Base-by-base conservation (phyloP, 441 rosid species). In the Monsonia emarginata region DNA sequence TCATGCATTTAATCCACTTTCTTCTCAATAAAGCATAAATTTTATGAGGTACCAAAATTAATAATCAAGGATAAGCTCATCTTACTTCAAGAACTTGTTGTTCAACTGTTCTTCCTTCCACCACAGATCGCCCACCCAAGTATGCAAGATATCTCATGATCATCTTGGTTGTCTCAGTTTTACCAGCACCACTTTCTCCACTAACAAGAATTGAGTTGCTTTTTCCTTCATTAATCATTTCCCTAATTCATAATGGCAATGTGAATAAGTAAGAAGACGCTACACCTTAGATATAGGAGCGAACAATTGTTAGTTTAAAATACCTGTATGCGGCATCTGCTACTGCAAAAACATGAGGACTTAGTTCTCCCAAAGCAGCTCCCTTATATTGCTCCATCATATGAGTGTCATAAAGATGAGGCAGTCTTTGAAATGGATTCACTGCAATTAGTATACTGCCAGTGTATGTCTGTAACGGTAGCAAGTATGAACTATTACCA, bases 171-270 rank as follows among this genome's bases (percentile, higher is more conserved):
- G 92, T 86, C 80, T 86, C 92, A 2, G 92, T 86, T 75, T 86
- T 86, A 82, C 92, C 92, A 67, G 92, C 89, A 76, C 92, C 92
- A 75, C 92, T 86, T 79, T 86, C 92, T 73, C 92, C 92, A 69
- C 92, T 86, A 22, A 86, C 92, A 70, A 86, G 78, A 79, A 86
- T 86, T 22, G 92, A 85, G 69, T 85, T 86, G 81, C 80, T 85
- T 78, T 86, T 83, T 26, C 89, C 91, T 67, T 85, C 86, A 80
- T 86, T 79, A 44, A 84, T 80, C 91, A 86, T 86, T 27, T 83
- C 87, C 86, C 91, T 86, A 65, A 65, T 69, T 70, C 70, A 24
- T 72, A 38, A 66, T 50, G 42, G 66, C 70, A 32, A 56, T 32
- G 38, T 38, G 58, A 52, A 67, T 83, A 76, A 71, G 69, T 64